Percentiles rank a stretch among this genome's conserved stretches.
phyloP scores from a whole-genome alignment of 768 basidiomycete genomes.

The Boletus fagicola region DNA sequence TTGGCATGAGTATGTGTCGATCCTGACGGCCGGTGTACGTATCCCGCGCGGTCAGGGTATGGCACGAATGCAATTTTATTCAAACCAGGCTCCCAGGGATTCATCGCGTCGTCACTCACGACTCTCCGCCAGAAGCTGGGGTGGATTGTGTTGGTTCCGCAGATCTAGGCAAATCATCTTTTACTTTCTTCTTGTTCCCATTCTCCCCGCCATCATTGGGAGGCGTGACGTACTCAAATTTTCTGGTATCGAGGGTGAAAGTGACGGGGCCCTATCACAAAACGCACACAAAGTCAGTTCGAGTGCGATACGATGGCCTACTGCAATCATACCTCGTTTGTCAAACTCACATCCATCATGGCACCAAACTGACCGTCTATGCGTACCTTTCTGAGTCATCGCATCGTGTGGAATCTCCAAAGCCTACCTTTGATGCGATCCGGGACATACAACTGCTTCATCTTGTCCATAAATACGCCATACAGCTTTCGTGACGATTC shows the following conservation, averaged over 20 bases:
- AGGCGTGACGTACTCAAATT: conserved; percentile 60
- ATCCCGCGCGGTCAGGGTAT: no score
- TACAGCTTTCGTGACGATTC: conserved; percentile 71
- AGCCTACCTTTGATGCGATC: conserved; percentile 74
- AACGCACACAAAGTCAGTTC: conserved; percentile 1
- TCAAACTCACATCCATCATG: conserved; percentile 90
- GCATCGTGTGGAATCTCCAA: not conserved
- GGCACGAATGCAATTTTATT: conserved; percentile 3
- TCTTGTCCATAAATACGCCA: conserved; percentile 63
- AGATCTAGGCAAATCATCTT: conserved; percentile 2
- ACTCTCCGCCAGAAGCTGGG: not conserved
- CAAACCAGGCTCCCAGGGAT: not conserved
- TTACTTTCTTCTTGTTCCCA: conserved; percentile 8
- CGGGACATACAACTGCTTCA: conserved; percentile 64
- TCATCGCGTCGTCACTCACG: conserved; percentile 2
- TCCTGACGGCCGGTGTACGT: not conserved
- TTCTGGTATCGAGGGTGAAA: conserved; percentile 79
- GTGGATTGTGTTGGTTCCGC: conserved; percentile 5
- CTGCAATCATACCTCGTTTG: conserved; percentile 68
- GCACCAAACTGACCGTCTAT: conserved; percentile 92
- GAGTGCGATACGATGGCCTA: not conserved
- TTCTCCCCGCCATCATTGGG: conserved; percentile 9
- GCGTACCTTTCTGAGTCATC: not conserved
- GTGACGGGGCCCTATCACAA: conserved; percentile 73
- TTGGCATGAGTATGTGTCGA: not conserved